Evolutionary conservation across 768 basidiomycete genomes (phyloP), one percentile per base, ranked within the genome.

Genomic region (Boletus pseudo-olivaceus): DNA sequence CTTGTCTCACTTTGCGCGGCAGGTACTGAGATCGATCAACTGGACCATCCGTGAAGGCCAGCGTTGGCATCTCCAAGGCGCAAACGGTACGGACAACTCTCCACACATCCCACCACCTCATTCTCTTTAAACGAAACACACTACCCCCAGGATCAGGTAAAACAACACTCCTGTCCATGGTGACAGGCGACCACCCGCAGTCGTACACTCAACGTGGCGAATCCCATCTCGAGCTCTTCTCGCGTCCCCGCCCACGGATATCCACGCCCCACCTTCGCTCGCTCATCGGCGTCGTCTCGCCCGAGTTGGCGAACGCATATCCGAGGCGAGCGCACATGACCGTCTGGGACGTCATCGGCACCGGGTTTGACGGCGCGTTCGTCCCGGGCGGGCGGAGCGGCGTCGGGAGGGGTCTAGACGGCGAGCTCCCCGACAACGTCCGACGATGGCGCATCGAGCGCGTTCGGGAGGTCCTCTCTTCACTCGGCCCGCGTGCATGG

Each of bases 151-250:
- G 96, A 42, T 93, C 92, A 0, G 96, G 96, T 15, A 99, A 98
- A 74, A 94, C 94, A 1, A 98, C 96, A 0, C 84, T 98, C 7
- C 78, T 98, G 20, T 85, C 95, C 17, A 70, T 98, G 30, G 73
- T 99, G 37, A 93, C 93, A 0, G 96, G 96, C 26, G 93, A 96
- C 66, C 96, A 98, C 69, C 96, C 96, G 0, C 91, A 93, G 57
- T 98, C 96, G 1, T 98, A 88, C 74, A 86, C 85, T 5, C 90
- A 92, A 64, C 67, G 68, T 27, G 54, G 54, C 30, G 52, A 62
- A 68, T 57, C 78, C 53, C 73, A 73, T 26, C 76, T 91, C 17
- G 64, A 66, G 11, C 77, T 92, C 55, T 86, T 91, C 60, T 76
- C 77, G 41, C 74, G 76, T 29, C 85, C 84, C 4, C 85, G 93